Base-by-base conservation (phyloP, 768 basidiomycete genomes). In the Cystobasidium ongulense region DNA sequence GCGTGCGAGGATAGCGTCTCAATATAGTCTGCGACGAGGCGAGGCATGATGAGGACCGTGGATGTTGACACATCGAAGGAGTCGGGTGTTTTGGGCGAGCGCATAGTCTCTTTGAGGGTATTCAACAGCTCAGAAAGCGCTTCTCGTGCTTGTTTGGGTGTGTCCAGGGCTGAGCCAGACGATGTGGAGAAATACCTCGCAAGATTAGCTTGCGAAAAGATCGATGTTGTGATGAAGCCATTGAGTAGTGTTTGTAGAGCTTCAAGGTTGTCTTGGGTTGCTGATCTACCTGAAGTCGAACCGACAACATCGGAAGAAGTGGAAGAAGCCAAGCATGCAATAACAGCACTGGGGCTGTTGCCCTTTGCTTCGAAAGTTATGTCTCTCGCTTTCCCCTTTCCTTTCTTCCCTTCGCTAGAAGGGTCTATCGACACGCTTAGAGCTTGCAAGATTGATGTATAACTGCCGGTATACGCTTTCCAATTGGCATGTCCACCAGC, bases 201-300 rank as follows among this genome's bases (percentile, higher is more conserved):
- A 31, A 71, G 54, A 36, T 59, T 71, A 21, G 15, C 29, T 13
- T 52, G 54, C 18, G 68, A 71, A 53, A 71, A 71, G 53, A 71
- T 17, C 1, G 54, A 27, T 5, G 21, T 29, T 15, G 5, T 27
- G 4, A 59, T 29, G 21, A 59, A 29, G 33, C 21, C 23, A 23
- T 59, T 21, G 33, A 59, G 57, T 4, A 15, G 25, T 27, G 57
- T 27, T 35, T 27, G 21, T 29, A 59, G 27, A 4, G 25, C 21
- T 35, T 59, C 57, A 29, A 59, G 8, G 4, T 27, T 13, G 15
- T 59, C 29, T 29, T 59, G 33, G 23, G 25, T 59, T 35, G 46
- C 46, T 50, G 46, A 7, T n/a, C n/a, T n/a, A n/a, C n/a, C n/a
- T 39, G 39, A 39, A 17, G 39, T 39, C 17, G 39, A 39, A 7